Evolutionary conservation across 805 yeast genomes (phyloP).

Genomic region (Cyberlindnera xishuangbannaensis): DNA sequence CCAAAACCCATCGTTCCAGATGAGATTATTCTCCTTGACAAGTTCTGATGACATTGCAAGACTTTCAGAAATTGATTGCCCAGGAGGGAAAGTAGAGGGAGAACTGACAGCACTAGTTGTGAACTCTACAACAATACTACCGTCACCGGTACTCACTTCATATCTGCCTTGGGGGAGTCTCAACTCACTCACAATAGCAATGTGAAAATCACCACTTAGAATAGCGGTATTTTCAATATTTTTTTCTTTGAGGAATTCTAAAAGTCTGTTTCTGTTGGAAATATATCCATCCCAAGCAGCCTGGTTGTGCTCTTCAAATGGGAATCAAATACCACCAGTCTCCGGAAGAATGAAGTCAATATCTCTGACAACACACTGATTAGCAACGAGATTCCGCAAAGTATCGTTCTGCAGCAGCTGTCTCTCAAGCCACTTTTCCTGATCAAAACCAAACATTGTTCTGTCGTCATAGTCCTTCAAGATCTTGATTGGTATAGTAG

Average conservation of each 20-base stretch:
- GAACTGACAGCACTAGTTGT: constrained; percentile 23
- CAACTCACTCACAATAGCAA: constrained; percentile 22
- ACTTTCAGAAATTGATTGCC: background rate
- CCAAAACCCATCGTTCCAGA: constrained; percentile 15
- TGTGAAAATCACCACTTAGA: constrained; percentile 24
- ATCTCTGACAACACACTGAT: constrained; percentile 12
- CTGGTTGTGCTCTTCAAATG: constrained; percentile 18
- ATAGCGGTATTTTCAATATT: constrained; percentile 16
- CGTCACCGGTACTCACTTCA: constrained; percentile 18
- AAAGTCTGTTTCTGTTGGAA: constrained; percentile 20
- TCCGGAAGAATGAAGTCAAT: constrained; percentile 9
- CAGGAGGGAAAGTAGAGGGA: constrained; percentile 20
- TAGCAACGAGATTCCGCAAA: constrained; percentile 18
- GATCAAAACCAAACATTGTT: constrained; percentile 25
- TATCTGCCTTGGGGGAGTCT: constrained; percentile 10
- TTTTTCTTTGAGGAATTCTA: constrained; percentile 13
- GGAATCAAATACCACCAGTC: constrained; percentile 17
- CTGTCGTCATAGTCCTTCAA: constrained; percentile 20
- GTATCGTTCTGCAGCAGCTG: constrained; percentile 12
- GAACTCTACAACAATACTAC: constrained; percentile 22
- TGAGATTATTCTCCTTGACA: constrained; percentile 7
- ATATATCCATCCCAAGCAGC: constrained; percentile 26
- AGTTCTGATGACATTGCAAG: constrained; percentile 5
- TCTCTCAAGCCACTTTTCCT: constrained; percentile 23
- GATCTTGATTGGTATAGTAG: constrained; percentile 15